Evolutionary conservation across 441 rosid genomes (phyloP).

Genomic region (Arabidopsis lyrata): DNA sequence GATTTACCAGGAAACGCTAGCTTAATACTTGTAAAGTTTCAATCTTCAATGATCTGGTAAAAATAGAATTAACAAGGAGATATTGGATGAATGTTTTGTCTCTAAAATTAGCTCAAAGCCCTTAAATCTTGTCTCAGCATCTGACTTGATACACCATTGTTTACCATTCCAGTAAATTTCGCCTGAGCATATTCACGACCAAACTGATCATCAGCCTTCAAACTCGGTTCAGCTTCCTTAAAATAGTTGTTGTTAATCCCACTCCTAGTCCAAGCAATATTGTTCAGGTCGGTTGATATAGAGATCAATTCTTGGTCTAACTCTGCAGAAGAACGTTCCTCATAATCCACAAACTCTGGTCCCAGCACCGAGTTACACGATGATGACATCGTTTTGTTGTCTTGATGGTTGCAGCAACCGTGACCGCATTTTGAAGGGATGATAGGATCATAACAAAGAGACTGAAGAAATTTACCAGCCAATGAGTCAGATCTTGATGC

Average conservation of each 20-base stretch:
- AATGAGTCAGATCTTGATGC: slow-evolving; percentile 49
- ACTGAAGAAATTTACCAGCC: slow-evolving; percentile 57
- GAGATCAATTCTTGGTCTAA: slow-evolving; percentile 68
- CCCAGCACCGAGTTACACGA: slow-evolving; percentile 59
- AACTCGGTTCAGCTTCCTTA: slow-evolving; percentile 28
- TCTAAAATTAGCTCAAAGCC: slow-evolving; percentile 22
- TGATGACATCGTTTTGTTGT: slow-evolving; percentile 28
- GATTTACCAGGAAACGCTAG: neutral
- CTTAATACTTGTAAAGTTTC: neutral
- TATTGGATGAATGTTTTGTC: neutral
- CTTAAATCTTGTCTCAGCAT: slow-evolving; percentile 28
- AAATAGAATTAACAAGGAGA: neutral
- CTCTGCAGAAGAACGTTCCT: slow-evolving; percentile 53
- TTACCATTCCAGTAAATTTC: slow-evolving; percentile 25
- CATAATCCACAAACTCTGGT: slow-evolving; percentile 81
- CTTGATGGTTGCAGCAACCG: slow-evolving; percentile 62
- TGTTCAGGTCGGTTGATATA: slow-evolving; percentile 81
- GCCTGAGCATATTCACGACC: slow-evolving; percentile 14
- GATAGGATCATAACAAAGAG: slow-evolving; percentile 53
- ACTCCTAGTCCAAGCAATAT: slow-evolving; percentile 74
- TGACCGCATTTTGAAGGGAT: slow-evolving; percentile 69
- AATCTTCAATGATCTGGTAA: slow-evolving; percentile 7
- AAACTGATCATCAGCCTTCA: neutral
- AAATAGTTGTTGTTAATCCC: slow-evolving; percentile 52
- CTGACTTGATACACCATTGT: slow-evolving; percentile 28